A percentile compares a stretch with the other conserved stretches of the same genome.
These are phyloP conservation scores for Aspergillus sp. DNA, from an alignment of 2,329 filamentous ascomycete species.

Conservation along the genomic window DNA sequence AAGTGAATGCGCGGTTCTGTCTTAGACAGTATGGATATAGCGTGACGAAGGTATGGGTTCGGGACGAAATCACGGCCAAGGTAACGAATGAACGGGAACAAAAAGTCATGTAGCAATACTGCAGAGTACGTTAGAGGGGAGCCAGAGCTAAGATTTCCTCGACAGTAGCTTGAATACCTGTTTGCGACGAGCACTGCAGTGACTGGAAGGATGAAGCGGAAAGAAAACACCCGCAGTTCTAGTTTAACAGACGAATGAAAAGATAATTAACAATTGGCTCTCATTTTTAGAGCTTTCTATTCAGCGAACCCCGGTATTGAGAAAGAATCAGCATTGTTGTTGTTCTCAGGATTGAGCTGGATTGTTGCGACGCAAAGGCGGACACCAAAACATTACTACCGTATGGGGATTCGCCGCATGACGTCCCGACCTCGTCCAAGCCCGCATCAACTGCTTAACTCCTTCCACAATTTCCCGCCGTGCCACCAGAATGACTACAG, in stretches of 20 bases:
- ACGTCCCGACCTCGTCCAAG: conserved; percentile 23
- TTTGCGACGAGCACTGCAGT: neutral
- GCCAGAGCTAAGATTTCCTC: neutral
- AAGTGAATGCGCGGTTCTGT: neutral
- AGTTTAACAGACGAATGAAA: neutral
- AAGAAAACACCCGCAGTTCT: neutral
- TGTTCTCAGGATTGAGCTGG: neutral
- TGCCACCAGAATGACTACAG: conserved; percentile 23
- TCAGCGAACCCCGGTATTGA: neutral
- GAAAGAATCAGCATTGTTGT: neutral
- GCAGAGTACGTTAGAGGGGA: neutral
- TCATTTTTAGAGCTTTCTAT: neutral
- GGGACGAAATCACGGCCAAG: neutral
- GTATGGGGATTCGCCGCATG: conserved; percentile 22
- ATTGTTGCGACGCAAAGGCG: conserved; percentile 9
- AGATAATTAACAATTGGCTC: neutral
- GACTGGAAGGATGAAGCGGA: neutral
- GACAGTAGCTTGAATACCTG: neutral
- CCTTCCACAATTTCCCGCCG: conserved; percentile 2
- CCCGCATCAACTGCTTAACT: conserved; percentile 14
- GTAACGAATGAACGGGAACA: neutral
- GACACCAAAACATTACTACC: conserved; percentile 19
- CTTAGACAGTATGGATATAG: neutral
- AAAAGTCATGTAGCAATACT: neutral
- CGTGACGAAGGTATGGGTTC: neutral